Percentiles rank a stretch among this genome's conserved stretches.
phyloP scores from a whole-genome alignment of 345 rosid genomes.

The Draba incana region DNA sequence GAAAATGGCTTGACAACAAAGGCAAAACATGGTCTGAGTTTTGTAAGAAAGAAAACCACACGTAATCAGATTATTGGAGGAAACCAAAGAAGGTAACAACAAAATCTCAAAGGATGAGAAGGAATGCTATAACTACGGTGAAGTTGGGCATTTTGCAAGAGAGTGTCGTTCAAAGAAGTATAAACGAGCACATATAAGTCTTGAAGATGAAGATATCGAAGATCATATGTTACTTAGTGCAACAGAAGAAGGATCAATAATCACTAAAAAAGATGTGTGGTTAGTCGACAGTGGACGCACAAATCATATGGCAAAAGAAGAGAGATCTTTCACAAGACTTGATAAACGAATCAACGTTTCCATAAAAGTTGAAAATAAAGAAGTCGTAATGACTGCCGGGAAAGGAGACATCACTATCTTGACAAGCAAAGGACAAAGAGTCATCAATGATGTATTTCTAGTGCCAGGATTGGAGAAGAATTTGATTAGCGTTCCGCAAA shows the following conservation, averaged over 20 bases:
- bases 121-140: neutral
- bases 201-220: neutral
- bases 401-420: neutral
- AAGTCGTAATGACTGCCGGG: neutral
- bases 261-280: neutral
- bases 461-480: neutral
- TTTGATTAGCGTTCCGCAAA: neutral
- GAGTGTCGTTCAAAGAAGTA: neutral
- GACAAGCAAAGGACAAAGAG: neutral
- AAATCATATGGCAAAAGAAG: conserved; percentile 7
- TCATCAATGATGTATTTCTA: neutral
- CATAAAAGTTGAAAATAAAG: neutral
- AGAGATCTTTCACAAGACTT: neutral
- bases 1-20: neutral
- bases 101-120: neutral
- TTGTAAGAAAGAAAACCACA: neutral
- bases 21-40: neutral
- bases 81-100: neutral
- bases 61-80: neutral
- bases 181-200: neutral
- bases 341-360: neutral
- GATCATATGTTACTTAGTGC: neutral
- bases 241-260: neutral
- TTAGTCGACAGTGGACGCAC: conserved; percentile 1
- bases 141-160: neutral